phyloP scores from a whole-genome alignment of 179 eudicot genomes.

The Drosera spatulata region DNA sequence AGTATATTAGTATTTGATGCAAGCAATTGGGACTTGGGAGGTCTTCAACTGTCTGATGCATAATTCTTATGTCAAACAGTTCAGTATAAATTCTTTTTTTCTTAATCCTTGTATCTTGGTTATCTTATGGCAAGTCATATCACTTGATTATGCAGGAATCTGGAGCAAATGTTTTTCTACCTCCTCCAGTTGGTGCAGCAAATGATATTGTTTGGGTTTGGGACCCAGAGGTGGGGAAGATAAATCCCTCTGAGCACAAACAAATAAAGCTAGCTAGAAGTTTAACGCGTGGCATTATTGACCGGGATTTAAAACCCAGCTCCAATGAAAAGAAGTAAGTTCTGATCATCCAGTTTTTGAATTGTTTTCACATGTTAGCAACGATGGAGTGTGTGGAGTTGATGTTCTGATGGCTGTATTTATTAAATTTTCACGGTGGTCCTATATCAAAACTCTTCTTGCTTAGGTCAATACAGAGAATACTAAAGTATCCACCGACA shows the following conservation, averaged over 20 bases:
- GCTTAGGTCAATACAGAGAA: constrained; percentile 80
- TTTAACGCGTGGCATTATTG: constrained; percentile 85
- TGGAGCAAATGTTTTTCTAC: constrained; percentile 80
- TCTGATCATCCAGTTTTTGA: not conserved
- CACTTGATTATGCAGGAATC: constrained; percentile 47
- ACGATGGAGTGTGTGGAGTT: not conserved
- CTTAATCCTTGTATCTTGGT: too few relatives aligned
- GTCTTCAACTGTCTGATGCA: too few relatives aligned
- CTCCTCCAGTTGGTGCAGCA: constrained; percentile 75
- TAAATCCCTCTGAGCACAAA: constrained; percentile 96
- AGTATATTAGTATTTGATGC: too few relatives aligned
- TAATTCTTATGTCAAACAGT: too few relatives aligned
- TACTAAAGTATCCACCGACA: constrained; percentile 88
- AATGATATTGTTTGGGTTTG: constrained; percentile 95
- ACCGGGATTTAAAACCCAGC: constrained; percentile 95
- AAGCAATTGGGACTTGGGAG: too few relatives aligned
- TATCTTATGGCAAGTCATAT: too few relatives aligned
- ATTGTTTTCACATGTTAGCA: too few relatives aligned
- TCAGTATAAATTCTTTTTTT: too few relatives aligned
- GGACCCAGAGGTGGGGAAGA: constrained; percentile 96
- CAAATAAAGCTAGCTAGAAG: constrained; percentile 94
- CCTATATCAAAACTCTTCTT: not conserved
- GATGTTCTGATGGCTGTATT: not conserved
- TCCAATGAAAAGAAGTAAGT: constrained; percentile 87
- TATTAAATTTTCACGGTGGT: not conserved